A percentile compares a stretch with the other conserved stretches of the same genome.
Evolutionary conservation across 2,329 filamentous ascomycete species (phyloP).

Genomic region (Elsinoe australis): DNA sequence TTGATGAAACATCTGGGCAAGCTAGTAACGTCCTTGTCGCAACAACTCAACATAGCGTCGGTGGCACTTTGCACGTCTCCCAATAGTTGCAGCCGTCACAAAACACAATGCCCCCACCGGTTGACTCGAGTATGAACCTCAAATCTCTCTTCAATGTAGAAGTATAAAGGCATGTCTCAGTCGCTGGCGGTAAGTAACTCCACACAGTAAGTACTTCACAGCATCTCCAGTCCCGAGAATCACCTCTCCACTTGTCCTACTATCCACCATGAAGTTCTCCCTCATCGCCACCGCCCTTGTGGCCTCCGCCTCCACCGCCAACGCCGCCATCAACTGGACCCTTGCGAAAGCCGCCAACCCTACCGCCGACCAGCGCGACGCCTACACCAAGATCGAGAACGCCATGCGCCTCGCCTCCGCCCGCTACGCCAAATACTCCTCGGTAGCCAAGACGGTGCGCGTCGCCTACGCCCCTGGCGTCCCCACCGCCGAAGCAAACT

Average conservation of each 20-base stretch:
- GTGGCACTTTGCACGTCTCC: too few species aligned
- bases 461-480: constrained; percentile 20
- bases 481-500: constrained; percentile 19
- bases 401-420: constrained; percentile 19
- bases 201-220: too few species aligned
- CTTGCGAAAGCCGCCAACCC: constrained; percentile 36
- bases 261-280: neutral
- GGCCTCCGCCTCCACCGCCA: constrained; percentile 29
- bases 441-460: constrained; percentile 18
- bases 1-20: too few species aligned
- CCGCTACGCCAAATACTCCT: constrained; percentile 15
- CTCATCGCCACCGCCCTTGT: neutral
- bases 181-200: too few species aligned
- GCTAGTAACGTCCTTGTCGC: too few species aligned
- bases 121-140: neutral
- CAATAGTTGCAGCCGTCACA: too few species aligned
- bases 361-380: constrained; percentile 19
- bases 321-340: constrained; percentile 38
- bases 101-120: too few species aligned
- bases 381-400: constrained; percentile 18
- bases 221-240: neutral
- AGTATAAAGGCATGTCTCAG: neutral
- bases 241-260: neutral
- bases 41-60: too few species aligned
- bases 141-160: neutral